A percentile compares a stretch with the other conserved stretches of the same genome.
These are phyloP conservation scores for Ophiostoma angusticollis DNA, from an alignment of 2,329 filamentous ascomycete species.

Conservation along the genomic window DNA sequence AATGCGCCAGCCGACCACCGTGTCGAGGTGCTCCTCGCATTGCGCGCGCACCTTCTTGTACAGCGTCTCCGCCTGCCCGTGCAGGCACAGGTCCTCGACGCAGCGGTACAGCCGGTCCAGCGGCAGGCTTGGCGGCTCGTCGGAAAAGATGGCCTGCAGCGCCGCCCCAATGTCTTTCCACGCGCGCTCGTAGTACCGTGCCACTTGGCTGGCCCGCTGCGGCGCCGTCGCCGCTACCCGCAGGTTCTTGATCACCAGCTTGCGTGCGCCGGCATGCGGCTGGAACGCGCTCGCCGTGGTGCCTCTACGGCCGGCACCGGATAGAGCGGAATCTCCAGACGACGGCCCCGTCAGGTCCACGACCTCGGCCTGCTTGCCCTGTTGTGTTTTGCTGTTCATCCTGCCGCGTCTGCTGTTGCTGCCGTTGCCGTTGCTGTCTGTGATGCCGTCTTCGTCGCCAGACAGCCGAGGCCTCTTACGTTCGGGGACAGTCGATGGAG, in stretches of 20 bases:
- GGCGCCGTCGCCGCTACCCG: conserved; percentile 42
- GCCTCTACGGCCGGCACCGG: background rate
- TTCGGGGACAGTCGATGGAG: conserved; percentile 13
- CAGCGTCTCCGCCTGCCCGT: conserved; percentile 56
- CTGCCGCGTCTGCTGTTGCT: conserved; percentile 6
- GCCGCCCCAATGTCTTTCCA: conserved; percentile 64
- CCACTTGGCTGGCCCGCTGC: conserved; percentile 41
- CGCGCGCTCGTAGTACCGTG: conserved; percentile 65
- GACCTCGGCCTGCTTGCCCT: conserved; percentile 26
- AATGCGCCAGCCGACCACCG: conserved; percentile 44
- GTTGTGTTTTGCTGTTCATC: conserved; percentile 21
- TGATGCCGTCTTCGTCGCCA: conserved; percentile 5
- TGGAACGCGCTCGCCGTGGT: conserved; percentile 39
- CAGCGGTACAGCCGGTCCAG: conserved; percentile 81
- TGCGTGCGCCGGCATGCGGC: conserved; percentile 65
- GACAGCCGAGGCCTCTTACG: conserved; percentile 18
- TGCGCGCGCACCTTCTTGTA: conserved; percentile 52
- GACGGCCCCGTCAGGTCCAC: conserved; percentile 33
- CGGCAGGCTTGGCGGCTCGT: conserved; percentile 51
- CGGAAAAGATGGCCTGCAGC: conserved; percentile 58
- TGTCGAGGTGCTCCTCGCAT: conserved; percentile 51
- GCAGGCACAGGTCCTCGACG: conserved; percentile 82
- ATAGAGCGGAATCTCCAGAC: no score
- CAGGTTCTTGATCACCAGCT: conserved; percentile 88
- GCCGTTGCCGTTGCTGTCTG: background rate